Base-by-base conservation (phyloP, 2,329 filamentous ascomycete species). In the Ophiosphaerella herpotricha region DNA sequence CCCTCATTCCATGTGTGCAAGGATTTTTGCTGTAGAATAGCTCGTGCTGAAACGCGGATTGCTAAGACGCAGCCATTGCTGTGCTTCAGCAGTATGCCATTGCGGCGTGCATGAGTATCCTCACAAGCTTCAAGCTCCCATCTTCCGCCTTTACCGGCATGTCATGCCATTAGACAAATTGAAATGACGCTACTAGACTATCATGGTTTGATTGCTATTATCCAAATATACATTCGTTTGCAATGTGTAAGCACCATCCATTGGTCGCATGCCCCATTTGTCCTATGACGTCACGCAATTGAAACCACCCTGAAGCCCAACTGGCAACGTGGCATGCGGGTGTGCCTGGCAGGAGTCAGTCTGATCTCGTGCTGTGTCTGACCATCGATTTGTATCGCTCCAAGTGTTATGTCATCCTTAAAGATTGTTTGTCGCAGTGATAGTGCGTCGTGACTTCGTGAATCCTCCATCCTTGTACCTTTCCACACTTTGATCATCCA, bases 331-430 rank as follows among this genome's bases (percentile, higher is more conserved):
- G 52, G 60, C 50, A 47, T 49, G 56, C 66, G 67, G 66, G 61
- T 69, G 69, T 71, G 61, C 69, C 69, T 72, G 71, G 68, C 68
- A 72, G 64, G 54, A 56, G 53, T 47, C 26, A 48, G 53, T 31
- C 49, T 62, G 59, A 66, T 66, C 62, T 52, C 39, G 29, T 43
- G 16, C 21, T 49, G 35, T 40, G 33, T 37, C 44, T 45, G 38
- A 14, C 39, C 34, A 48, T 39, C 21, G 37, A 39, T 21, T 43
- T 48, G 33, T 55, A 32, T 39, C 26, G 42, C 44, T 41, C 23
- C 46, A 44, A 29, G 37, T 12, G 23, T 44, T 39, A 44, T 46
- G 47, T 48, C 34, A 39, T 38, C 35, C 48, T 35, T 58, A 52
- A 46, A 41, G 48, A 31, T 42, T 64, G 48, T 42, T 48, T 41